phyloP scores from a whole-genome alignment of 176 grass and related monocot genomes.

The Alloteropsis semialata region DNA sequence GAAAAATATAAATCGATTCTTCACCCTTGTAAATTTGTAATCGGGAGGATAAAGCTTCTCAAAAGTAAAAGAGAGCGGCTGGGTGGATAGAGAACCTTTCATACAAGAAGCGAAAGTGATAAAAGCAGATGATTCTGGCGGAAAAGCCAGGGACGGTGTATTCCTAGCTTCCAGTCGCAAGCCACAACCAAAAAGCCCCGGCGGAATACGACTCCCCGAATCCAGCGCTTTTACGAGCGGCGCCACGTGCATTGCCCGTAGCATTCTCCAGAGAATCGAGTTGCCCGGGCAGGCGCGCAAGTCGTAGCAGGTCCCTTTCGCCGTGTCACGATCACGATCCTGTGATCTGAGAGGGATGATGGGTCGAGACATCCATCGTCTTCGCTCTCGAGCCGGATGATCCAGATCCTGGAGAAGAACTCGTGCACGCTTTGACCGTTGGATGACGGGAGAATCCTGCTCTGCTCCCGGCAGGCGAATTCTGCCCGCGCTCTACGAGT shows the following conservation, averaged over 20 bases:
- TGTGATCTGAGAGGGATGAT: not conserved
- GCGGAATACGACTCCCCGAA: not conserved
- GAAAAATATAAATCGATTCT: not conserved
- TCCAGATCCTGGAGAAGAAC: not conserved
- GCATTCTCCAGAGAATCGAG: not conserved
- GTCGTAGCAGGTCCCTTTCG: not conserved
- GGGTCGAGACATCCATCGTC: not conserved
- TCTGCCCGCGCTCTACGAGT: not conserved
- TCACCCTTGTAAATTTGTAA: not conserved
- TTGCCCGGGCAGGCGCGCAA: not conserved
- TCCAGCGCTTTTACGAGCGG: not conserved
- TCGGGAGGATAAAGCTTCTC: not conserved
- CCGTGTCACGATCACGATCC: not conserved
- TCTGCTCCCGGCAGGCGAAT: not conserved
- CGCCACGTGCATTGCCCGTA: not conserved
- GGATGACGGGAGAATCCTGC: not conserved
- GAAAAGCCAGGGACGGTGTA: not conserved
- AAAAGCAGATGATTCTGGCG: not conserved
- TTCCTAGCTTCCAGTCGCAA: not conserved
- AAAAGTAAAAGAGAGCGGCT: not conserved
- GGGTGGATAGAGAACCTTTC: not conserved
- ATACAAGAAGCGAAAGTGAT: not conserved
- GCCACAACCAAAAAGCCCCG: not conserved
- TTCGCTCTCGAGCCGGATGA: not conserved
- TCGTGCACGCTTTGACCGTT: not conserved